Evolutionary conservation across 2,329 filamentous ascomycete genomes (phyloP).

Genomic region (Colletotrichum lupini): DNA sequence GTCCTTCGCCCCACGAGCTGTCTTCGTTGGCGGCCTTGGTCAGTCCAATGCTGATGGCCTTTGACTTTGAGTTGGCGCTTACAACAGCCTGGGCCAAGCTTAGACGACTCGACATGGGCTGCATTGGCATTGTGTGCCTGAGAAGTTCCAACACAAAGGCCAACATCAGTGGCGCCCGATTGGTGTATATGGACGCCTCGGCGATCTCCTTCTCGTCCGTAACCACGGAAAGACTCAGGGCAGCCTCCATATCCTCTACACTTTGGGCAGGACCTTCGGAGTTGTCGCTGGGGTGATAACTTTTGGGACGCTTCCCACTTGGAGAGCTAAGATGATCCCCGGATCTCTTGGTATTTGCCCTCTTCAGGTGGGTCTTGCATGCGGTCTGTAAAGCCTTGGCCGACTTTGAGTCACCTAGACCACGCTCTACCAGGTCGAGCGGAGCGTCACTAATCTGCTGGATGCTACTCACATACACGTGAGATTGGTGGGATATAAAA

Average conservation of each 20-base stretch:
- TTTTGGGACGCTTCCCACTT: constrained; percentile 36
- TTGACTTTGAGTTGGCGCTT: constrained; percentile 81
- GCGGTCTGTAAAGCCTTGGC: constrained; percentile 64
- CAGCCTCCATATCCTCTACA: constrained; percentile 69
- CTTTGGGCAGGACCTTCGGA: constrained; percentile 26
- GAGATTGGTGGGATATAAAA: neutral
- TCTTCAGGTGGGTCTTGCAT: constrained; percentile 63
- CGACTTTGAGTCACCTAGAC: constrained; percentile 59
- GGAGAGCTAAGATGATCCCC: constrained; percentile 26
- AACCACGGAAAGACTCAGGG: constrained; percentile 68
- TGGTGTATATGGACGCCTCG: constrained; percentile 72
- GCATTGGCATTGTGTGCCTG: constrained; percentile 85
- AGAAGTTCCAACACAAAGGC: constrained; percentile 81
- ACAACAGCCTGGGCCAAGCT: constrained; percentile 88
- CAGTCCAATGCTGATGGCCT: constrained; percentile 80
- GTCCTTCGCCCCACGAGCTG: constrained; percentile 79
- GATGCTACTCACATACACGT: constrained; percentile 52
- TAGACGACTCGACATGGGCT: constrained; percentile 84
- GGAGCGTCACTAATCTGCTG: constrained; percentile 64
- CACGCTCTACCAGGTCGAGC: constrained; percentile 55
- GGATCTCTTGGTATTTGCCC: neutral
- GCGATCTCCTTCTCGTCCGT: constrained; percentile 70
- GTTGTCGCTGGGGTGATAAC: constrained; percentile 26
- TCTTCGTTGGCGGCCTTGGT: constrained; percentile 73
- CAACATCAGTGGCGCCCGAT: constrained; percentile 83